Conservation (phyloP, 495 filamentous ascomycete genomes). For the Daldinia bambusicola region DNA sequence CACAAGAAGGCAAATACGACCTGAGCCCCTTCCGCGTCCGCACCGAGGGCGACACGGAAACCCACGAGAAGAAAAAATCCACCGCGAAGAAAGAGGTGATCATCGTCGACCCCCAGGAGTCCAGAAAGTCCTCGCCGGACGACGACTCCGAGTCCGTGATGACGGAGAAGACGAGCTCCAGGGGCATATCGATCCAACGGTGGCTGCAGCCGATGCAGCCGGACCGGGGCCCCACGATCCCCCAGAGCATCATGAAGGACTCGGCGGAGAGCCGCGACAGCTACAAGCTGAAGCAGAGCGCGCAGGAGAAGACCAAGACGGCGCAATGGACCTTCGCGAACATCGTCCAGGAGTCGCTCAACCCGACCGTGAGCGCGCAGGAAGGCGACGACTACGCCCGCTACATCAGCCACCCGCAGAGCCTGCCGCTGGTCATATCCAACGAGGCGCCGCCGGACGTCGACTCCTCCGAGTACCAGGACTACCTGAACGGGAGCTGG, state of each 20-base stretch:
- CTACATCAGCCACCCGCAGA: slow-evolving; percentile 92
- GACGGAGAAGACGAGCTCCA: slow-evolving; percentile 49
- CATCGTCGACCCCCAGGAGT: slow-evolving; percentile 66
- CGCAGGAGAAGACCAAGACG: slow-evolving; percentile 71
- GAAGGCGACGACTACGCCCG: slow-evolving; percentile 88
- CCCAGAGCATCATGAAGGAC: slow-evolving; percentile 63
- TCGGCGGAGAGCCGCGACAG: slow-evolving; percentile 40
- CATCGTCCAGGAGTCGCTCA: slow-evolving; percentile 79
- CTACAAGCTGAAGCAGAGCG: slow-evolving; percentile 53
- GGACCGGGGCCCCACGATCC: slow-evolving; percentile 49
- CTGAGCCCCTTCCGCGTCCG: slow-evolving; percentile 85
- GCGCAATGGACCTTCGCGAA: slow-evolving; percentile 90
- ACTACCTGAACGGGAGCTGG: slow-evolving; percentile 73
- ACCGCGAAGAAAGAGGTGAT: slow-evolving; percentile 67
- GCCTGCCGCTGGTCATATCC: slow-evolving; percentile 85
- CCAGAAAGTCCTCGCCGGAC: slow-evolving; percentile 43
- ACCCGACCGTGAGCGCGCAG: slow-evolving; percentile 74
- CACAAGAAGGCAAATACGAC: slow-evolving; percentile 77
- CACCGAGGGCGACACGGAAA: slow-evolving; percentile 59
- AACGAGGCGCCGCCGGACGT: slow-evolving; percentile 67
- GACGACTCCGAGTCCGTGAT: slow-evolving; percentile 53
- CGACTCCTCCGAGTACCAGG: slow-evolving; percentile 72
- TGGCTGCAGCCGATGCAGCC: slow-evolving; percentile 61
- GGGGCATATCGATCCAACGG: slow-evolving; percentile 60
- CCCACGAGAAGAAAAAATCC: slow-evolving; percentile 59